phyloP scores from a whole-genome alignment of 371 early-diverging fungal genomes.

The Mortierella sp. region DNA sequence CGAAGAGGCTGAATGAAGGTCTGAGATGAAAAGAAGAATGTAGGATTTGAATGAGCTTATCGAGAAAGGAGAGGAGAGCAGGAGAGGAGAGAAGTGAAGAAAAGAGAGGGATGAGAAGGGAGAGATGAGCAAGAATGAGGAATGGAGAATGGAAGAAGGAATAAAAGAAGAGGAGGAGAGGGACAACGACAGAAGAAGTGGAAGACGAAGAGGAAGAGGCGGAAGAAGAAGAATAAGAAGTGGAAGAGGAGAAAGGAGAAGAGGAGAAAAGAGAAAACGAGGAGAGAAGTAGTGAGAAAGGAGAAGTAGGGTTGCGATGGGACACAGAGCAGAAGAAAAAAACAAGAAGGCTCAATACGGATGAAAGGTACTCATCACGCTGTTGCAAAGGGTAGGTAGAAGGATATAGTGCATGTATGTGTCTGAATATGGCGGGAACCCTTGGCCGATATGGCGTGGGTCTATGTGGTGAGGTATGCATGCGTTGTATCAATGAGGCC shows the following conservation, averaged over 20 bases:
- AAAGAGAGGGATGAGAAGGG: neutral
- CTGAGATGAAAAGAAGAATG: constrained; percentile 3
- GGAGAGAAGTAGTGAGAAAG: neutral
- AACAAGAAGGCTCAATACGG: neutral
- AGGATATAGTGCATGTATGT: no score
- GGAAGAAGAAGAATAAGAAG: neutral
- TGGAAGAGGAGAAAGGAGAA: neutral
- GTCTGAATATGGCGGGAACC: no score
- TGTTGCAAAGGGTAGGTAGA: no score
- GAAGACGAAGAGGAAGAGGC: neutral
- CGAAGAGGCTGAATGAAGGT: no score
- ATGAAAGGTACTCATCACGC: neutral
- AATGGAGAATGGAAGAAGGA: neutral
- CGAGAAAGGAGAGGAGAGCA: neutral
- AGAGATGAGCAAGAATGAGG: neutral
- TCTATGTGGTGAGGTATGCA: no score
- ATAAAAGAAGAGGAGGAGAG: neutral
- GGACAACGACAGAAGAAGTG: neutral
- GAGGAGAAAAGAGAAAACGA: neutral
- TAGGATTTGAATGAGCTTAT: neutral
- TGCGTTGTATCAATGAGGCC: no score
- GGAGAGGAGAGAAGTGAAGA: constrained; percentile 8
- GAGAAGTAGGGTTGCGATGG: neutral
- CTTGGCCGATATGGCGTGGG: no score
- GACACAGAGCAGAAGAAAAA: neutral